Conservation (phyloP, 2,329 filamentous ascomycete genomes). For the Penicillium sp. region DNA sequence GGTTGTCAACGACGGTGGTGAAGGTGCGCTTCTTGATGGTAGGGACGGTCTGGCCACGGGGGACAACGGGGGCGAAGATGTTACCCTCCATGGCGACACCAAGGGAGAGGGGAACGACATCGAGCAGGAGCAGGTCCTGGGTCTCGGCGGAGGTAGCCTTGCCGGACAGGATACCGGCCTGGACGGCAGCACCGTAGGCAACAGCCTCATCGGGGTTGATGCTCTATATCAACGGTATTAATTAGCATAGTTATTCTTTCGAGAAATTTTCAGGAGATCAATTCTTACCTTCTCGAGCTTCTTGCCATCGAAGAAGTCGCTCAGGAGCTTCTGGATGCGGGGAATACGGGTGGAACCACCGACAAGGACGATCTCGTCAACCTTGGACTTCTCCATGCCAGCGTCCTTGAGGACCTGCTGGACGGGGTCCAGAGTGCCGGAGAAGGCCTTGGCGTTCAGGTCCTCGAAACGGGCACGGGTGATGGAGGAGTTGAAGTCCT, state of each 20-base stretch:
- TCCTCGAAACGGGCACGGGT: slow-evolving; percentile 99
- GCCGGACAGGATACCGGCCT: slow-evolving; percentile 97
- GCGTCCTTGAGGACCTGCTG: slow-evolving; percentile 97
- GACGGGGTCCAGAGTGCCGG: slow-evolving; percentile 91
- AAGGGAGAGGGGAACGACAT: slow-evolving; percentile 94
- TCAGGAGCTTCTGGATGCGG: slow-evolving; percentile 97
- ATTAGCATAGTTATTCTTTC: slow-evolving; percentile 12
- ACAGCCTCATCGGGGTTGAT: slow-evolving; percentile 99
- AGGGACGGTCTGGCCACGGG: slow-evolving; percentile 77
- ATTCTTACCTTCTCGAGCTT: slow-evolving; percentile 85
- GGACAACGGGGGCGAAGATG: slow-evolving; percentile 94
- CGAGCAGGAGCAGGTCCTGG: slow-evolving; percentile 89
- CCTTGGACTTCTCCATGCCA: slow-evolving; percentile 81
- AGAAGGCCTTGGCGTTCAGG: slow-evolving; percentile 93
- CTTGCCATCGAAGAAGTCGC: slow-evolving; percentile 99
- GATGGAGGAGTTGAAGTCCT: slow-evolving; percentile 96
- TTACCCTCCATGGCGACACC: slow-evolving; percentile 99
- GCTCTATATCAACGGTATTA: slow-evolving; percentile 56
- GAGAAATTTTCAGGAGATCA: background rate
- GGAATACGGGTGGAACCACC: slow-evolving; percentile 99
- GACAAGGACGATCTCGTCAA: slow-evolving; percentile 98
- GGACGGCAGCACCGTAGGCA: slow-evolving; percentile 97
- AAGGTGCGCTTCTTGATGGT: slow-evolving; percentile 86
- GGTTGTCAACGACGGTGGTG: slow-evolving; percentile 72
- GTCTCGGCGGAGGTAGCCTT: slow-evolving; percentile 97